These are phyloP conservation scores for Mucor mucedo DNA, from an alignment of 371 early-diverging fungal genomes.

Conservation along the genomic window DNA sequence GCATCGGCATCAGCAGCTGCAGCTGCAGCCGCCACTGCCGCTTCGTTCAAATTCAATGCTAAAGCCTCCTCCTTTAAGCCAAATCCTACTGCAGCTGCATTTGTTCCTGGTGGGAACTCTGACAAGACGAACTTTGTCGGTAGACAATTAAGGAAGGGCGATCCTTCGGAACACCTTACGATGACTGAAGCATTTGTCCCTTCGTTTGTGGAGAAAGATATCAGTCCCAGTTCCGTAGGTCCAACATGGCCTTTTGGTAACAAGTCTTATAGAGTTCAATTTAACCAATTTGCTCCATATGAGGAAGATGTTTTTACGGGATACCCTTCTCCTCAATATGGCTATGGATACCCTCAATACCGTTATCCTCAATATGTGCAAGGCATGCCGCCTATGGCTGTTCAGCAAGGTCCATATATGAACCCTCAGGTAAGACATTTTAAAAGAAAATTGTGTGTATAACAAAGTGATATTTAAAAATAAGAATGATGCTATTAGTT, in stretches of 20 bases:
- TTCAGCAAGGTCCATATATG: constrained; percentile 54
- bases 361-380: constrained; percentile 51
- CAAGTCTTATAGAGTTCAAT: constrained; percentile 49
- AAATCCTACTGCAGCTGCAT: constrained; percentile 77
- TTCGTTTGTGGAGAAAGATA: constrained; percentile 35
- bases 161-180: constrained; percentile 24
- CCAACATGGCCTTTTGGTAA: constrained; percentile 61
- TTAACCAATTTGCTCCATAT: constrained; percentile 40
- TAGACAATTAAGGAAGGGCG: constrained; percentile 30
- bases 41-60: constrained; percentile 80
- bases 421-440: constrained; percentile 41
- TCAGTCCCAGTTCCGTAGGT: constrained; percentile 42
- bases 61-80: constrained; percentile 91
- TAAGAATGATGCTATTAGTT: constrained; percentile 22
- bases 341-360: constrained; percentile 53
- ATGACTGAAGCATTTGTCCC: constrained; percentile 41
- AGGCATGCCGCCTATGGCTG: constrained; percentile 48
- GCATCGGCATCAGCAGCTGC: constrained; percentile 31
- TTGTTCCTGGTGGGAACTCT: constrained; percentile 63
- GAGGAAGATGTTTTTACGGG: constrained; percentile 44
- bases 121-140: constrained; percentile 41
- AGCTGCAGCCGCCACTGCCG: constrained; percentile 20
- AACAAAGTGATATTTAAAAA: too few species aligned
- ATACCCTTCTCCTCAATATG: constrained; percentile 48
- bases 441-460: background rate